These are phyloP conservation scores for Neoboletus brunneissimus DNA, from an alignment of 768 basidiomycete genomes.

Conservation along the genomic window DNA sequence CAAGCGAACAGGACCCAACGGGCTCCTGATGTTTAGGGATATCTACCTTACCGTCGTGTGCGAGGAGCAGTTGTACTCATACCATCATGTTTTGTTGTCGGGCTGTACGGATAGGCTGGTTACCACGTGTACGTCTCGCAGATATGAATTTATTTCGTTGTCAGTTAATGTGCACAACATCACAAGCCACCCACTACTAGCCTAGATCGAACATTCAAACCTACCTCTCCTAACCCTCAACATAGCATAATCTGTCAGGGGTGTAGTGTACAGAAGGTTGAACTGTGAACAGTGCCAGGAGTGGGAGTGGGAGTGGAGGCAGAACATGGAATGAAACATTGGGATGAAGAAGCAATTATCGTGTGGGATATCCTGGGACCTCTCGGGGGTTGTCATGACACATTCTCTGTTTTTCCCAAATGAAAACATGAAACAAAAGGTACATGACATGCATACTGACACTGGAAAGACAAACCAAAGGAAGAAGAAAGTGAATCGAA, in stretches of 20 bases:
- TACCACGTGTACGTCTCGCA: background rate
- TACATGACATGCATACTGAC: conserved; percentile 3
- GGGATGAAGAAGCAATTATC: background rate
- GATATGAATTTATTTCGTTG: background rate
- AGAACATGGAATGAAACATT: background rate
- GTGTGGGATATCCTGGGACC: background rate
- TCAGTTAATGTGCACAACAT: background rate
- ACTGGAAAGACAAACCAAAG: background rate
- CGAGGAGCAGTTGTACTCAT: background rate
- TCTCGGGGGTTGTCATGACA: background rate
- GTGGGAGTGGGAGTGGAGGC: background rate
- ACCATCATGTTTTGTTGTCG: conserved; percentile 1
- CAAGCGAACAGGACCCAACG: background rate
- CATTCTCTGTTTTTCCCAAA: background rate
- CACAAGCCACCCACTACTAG: background rate
- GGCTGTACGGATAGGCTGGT: conserved; percentile 1
- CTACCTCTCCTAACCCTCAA: background rate
- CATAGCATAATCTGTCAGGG: background rate
- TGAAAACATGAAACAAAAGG: conserved; percentile 17
- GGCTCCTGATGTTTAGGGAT: background rate
- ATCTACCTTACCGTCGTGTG: background rate
- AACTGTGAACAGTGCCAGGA: no score
- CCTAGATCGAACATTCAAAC: background rate
- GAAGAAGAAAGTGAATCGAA: background rate
- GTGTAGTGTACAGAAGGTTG: background rate